phyloP scores from a whole-genome alignment of 345 rosid species.

The Sapria himalayana region DNA sequence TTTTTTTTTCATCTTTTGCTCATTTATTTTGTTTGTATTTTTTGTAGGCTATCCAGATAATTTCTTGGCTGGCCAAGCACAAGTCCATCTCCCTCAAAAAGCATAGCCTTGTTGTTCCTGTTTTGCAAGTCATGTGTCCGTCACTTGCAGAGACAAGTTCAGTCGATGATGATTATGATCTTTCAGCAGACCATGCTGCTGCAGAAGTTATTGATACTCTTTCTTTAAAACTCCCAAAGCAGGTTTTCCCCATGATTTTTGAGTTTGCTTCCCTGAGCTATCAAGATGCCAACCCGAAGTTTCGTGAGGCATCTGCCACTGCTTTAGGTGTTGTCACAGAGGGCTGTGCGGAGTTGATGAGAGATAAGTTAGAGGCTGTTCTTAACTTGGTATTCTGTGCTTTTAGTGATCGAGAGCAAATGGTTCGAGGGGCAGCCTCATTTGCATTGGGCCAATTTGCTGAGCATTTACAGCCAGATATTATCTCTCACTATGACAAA shows the following conservation, averaged over 20 bases:
- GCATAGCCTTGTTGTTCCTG: constrained; percentile 56
- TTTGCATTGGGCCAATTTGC: constrained; percentile 97
- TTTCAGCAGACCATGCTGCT: constrained; percentile 94
- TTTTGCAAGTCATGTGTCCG: constrained; percentile 94
- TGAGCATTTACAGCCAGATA: constrained; percentile 96
- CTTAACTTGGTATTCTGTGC: constrained; percentile 70
- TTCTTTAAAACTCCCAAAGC: constrained; percentile 83
- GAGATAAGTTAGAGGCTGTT: constrained; percentile 61
- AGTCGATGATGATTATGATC: constrained; percentile 83
- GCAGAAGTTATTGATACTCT: constrained; percentile 99
- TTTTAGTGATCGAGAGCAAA: constrained; percentile 75
- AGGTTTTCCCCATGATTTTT: constrained; percentile 50
- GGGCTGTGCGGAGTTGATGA: constrained; percentile 78
- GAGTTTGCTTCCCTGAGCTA: constrained; percentile 73
- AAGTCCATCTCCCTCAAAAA: constrained; percentile 72
- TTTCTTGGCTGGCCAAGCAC: constrained; percentile 96
- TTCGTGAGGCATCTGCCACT: constrained; percentile 85
- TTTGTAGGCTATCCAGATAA: constrained; percentile 81
- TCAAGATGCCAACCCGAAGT: constrained; percentile 59
- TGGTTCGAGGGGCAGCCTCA: constrained; percentile 98
- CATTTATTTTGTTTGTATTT: constrained; percentile 11
- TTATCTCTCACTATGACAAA: constrained; percentile 51
- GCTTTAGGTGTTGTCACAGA: constrained; percentile 89
- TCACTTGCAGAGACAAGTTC: constrained; percentile 71
- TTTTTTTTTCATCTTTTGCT: constrained; percentile 3